A percentile compares a stretch with the other conserved stretches of the same genome.
These are phyloP conservation scores for Linum trigynum DNA, from an alignment of 345 rosid genomes.

Conservation along the genomic window DNA sequence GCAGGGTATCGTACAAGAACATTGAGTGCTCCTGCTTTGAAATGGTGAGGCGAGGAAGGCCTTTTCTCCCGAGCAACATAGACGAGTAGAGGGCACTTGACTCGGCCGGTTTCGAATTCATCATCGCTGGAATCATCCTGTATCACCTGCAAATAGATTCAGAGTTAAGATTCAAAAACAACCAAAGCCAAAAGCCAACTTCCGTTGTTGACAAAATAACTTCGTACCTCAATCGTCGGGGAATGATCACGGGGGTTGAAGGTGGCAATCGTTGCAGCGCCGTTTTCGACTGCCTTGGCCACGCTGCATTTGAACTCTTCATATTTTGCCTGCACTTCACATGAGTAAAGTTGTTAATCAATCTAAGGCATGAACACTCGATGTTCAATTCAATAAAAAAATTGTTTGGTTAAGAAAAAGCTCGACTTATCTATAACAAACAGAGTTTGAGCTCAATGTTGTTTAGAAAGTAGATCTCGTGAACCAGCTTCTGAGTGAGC, in stretches of 20 bases:
- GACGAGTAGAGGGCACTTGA: constrained; percentile 27
- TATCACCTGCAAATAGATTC: constrained; percentile 15
- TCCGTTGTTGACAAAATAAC: background rate
- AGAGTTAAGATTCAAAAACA: too few relatives aligned
- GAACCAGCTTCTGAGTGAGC: too few relatives aligned
- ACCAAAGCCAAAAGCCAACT: too few relatives aligned
- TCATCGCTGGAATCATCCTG: background rate
- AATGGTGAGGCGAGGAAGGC: constrained; percentile 30
- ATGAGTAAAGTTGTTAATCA: background rate
- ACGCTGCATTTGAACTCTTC: constrained; percentile 22
- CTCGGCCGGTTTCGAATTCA: constrained; percentile 2
- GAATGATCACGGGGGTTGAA: constrained; percentile 14
- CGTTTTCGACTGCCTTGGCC: constrained; percentile 7
- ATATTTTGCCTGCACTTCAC: constrained; percentile 17
- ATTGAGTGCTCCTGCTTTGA: constrained; percentile 52
- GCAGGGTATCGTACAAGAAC: constrained; percentile 26
- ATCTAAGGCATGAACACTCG: constrained; percentile 13
- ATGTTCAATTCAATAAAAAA: background rate
- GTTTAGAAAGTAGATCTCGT: too few relatives aligned
- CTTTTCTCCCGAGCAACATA: constrained; percentile 44
- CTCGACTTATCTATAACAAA: too few relatives aligned
- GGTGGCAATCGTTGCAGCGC: background rate
- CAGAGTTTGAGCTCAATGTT: too few relatives aligned
- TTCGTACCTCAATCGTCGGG: constrained; percentile 21
- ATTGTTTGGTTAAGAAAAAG: too few relatives aligned